Base-by-base conservation (phyloP, 2,329 filamentous ascomycete species). In the Exserohilum turcica region DNA sequence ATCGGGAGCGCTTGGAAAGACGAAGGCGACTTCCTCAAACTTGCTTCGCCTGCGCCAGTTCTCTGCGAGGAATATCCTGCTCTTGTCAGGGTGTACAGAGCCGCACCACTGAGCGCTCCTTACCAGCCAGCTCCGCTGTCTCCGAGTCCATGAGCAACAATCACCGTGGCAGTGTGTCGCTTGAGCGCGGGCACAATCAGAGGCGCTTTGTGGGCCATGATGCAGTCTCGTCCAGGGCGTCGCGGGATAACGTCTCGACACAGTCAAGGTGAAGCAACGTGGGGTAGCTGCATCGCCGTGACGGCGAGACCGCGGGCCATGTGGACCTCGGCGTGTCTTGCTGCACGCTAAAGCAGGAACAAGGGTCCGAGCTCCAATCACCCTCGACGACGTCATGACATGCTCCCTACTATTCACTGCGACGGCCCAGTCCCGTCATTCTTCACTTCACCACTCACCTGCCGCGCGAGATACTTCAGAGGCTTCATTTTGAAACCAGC, bases 81-180 rank as follows among this genome's bases (percentile, higher is more conserved):
- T 44, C 6, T 39, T 16, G 35, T 71, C 42, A 72, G 64, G 19
- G 44, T 51, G 29, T 27, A 33, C 8, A 27, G 24, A 35, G 7
- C 24, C 21, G 47, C 29, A 18, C 21, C 29, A 12, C 19, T 18
- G 35, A 31, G n/a, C 24, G 38, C 27, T 15, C 63, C 73, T 66
- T 76, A 86, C 92, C 90, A 93, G 63, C 90, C 90, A 62, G 84
- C 80, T 37, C 89, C 90, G 27, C 75, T 79, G 73, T 97, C 94
- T 59, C 94, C 94, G 33, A 99, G 81, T 12, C 94, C 94, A 74
- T 99, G 94, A 46, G 90, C 83, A 76, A 97, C 92, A 68, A 99
- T 97, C 67, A 97, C 89, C 3, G 93, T 97, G 19, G 92, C 92
- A 32, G 94, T 97, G 77, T 97, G 94, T 71, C 85, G 86, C 71